Evolutionary conservation across 441 rosid species (phyloP).

Genomic region (Croton laevigatus): DNA sequence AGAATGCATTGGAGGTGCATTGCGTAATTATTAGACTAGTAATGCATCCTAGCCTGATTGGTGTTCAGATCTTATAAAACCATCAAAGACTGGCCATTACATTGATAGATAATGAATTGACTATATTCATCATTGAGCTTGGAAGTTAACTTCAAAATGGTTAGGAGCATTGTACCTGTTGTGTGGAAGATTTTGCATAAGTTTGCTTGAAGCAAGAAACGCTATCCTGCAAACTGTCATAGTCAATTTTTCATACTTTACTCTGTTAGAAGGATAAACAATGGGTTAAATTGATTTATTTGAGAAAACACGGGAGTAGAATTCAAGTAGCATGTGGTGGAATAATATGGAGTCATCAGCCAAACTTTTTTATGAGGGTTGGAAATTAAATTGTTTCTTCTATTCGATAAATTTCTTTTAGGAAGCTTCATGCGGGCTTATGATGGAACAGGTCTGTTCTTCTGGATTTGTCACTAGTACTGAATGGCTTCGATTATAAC

Average conservation of each 20-base stretch:
- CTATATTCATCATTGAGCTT: not conserved
- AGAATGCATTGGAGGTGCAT: not conserved
- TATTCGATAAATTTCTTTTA: too few relatives aligned
- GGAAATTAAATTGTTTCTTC: not conserved
- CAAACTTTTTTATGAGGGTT: not conserved
- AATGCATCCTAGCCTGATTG: not conserved
- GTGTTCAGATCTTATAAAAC: not conserved
- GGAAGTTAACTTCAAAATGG: not conserved
- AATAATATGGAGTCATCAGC: not conserved
- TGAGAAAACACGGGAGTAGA: too few relatives aligned
- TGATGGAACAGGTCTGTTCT: not conserved
- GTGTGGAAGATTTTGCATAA: not conserved
- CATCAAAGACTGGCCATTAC: not conserved
- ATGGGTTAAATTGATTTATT: too few relatives aligned
- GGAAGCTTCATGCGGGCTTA: not conserved
- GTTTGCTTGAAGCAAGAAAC: slow-evolving; percentile 9
- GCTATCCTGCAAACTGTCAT: not conserved
- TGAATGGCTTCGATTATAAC: too few relatives aligned
- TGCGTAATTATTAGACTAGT: not conserved
- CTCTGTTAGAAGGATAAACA: too few relatives aligned
- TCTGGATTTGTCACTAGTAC: not conserved
- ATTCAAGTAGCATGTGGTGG: too few relatives aligned
- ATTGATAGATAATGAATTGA: not conserved
- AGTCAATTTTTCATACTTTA: not conserved
- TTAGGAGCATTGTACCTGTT: not conserved